phyloP scores from a whole-genome alignment of 371 early-diverging fungal species.

The Phascolomyces articulosus region DNA sequence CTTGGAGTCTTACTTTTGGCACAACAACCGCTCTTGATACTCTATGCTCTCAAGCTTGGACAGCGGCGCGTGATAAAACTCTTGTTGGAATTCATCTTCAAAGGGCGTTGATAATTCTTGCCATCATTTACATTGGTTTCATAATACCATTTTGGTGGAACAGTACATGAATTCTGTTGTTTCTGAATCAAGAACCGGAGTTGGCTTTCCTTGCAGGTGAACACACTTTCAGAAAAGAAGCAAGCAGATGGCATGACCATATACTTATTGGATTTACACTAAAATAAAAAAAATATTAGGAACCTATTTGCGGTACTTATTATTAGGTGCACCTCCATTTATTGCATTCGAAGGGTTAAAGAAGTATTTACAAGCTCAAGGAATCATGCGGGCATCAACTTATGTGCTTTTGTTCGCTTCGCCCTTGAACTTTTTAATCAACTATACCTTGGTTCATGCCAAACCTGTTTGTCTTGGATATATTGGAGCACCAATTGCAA shows the following conservation, averaged over 20 bases:
- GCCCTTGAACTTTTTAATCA: slow-evolving; percentile 69
- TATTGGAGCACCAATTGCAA: slow-evolving; percentile 82
- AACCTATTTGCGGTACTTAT: slow-evolving; percentile 62
- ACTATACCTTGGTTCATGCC: slow-evolving; percentile 70
- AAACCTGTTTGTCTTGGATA: slow-evolving; percentile 64
- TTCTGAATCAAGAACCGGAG: slow-evolving; percentile 39
- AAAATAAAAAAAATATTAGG: slow-evolving; percentile 28
- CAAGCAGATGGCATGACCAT: too few relatives aligned
- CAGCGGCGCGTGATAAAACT: slow-evolving; percentile 71
- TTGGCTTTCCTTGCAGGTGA: slow-evolving; percentile 41
- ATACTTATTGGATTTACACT: too few relatives aligned
- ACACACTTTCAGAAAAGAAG: too few relatives aligned
- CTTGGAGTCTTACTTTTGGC: slow-evolving; percentile 80
- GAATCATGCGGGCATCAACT: slow-evolving; percentile 73
- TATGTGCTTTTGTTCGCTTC: slow-evolving; percentile 61
- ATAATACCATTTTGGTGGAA: slow-evolving; percentile 82
- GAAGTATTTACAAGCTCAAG: slow-evolving; percentile 84
- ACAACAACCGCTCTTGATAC: slow-evolving; percentile 87
- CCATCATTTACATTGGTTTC: slow-evolving; percentile 32
- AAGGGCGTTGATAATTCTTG: slow-evolving; percentile 58
- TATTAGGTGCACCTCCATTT: slow-evolving; percentile 75
- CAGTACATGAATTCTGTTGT: slow-evolving; percentile 51
- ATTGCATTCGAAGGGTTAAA: slow-evolving; percentile 79
- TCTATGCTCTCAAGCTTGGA: slow-evolving; percentile 88
- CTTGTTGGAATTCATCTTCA: slow-evolving; percentile 82